A percentile compares a stretch with the other conserved stretches of the same genome.
Conservation (phyloP, 1,284 basidiomycete genomes). For the Cystobasidiaceae sp. region DNA sequence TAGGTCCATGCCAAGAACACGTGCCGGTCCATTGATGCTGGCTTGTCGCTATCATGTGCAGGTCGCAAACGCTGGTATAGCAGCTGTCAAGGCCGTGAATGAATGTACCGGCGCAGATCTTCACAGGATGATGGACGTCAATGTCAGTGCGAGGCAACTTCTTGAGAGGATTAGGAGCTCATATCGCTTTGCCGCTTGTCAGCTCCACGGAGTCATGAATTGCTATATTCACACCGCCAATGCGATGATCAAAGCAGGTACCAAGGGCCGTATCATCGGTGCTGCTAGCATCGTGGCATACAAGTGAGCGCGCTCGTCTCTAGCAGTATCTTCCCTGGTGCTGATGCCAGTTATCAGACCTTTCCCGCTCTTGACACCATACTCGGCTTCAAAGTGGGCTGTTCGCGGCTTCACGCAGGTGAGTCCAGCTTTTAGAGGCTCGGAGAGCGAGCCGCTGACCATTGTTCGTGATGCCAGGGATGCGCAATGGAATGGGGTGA, state of each 20-base stretch:
- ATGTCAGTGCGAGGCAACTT: background rate
- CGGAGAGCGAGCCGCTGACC: background rate
- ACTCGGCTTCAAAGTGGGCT: constrained; percentile 31
- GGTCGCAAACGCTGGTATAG: constrained; percentile 32
- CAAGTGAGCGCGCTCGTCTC: constrained; percentile 14
- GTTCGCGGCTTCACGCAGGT: constrained; percentile 29
- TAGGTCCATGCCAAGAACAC: background rate
- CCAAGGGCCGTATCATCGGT: constrained; percentile 13
- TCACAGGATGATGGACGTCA: constrained; percentile 30
- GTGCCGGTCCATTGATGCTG: background rate
- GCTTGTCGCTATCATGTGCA: background rate
- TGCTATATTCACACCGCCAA: constrained; percentile 30
- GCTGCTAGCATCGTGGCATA: constrained; percentile 31
- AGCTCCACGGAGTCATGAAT: constrained; percentile 29
- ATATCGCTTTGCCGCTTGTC: background rate
- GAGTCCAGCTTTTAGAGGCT: background rate
- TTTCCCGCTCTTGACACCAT: constrained; percentile 18
- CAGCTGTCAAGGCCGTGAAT: constrained; percentile 13
- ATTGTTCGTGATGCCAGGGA: background rate
- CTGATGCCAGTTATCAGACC: background rate
- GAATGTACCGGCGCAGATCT: constrained; percentile 20
- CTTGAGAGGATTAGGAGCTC: background rate
- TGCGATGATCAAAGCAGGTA: constrained; percentile 25
- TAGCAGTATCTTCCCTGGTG: background rate
- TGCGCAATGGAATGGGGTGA: constrained; percentile 32